Evolutionary conservation across 176 grass and related monocot species (phyloP).

Genomic region (Lolium multiflorum): DNA sequence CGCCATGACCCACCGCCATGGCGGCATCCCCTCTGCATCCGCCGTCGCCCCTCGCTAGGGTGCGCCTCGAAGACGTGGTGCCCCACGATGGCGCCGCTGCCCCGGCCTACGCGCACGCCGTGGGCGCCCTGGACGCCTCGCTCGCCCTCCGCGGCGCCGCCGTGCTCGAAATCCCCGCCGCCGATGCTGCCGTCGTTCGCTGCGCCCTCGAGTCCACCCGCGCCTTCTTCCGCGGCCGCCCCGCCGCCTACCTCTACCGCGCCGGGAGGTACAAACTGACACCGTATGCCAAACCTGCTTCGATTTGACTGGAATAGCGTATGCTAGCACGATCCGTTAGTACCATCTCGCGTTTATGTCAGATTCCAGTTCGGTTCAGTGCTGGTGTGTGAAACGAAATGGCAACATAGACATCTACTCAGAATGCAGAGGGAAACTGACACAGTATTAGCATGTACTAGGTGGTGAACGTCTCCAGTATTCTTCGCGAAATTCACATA

Average conservation of each 20-base stretch:
- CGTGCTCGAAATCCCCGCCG: conserved; percentile 57
- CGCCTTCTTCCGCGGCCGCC: conserved; percentile 57
- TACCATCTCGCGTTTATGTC: neutral
- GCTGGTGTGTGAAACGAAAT: neutral
- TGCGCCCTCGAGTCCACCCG: conserved; percentile 76
- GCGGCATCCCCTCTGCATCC: conserved; percentile 24
- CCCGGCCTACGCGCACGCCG: conserved; percentile 42
- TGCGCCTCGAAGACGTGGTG: conserved; percentile 62
- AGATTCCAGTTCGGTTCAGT: neutral
- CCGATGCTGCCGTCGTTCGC: conserved; percentile 59
- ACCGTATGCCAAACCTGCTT: neutral
- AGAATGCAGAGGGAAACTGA: no score
- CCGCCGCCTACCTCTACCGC: conserved; percentile 59
- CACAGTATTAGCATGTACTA: neutral
- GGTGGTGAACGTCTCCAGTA: neutral
- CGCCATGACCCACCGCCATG: conserved; percentile 20
- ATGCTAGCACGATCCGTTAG: neutral
- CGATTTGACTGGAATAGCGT: neutral
- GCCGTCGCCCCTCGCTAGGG: conserved; percentile 40
- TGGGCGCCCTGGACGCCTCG: conserved; percentile 58
- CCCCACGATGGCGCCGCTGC: conserved; percentile 62
- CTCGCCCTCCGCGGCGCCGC: conserved; percentile 70
- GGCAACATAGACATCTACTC: neutral
- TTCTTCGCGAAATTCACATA: neutral
- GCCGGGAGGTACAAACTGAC: conserved; percentile 60